Percentiles rank a stretch among this genome's conserved stretches.
phyloP scores from a whole-genome alignment of 805 yeast genomes.

The Kluyveromyces wickerhamii region DNA sequence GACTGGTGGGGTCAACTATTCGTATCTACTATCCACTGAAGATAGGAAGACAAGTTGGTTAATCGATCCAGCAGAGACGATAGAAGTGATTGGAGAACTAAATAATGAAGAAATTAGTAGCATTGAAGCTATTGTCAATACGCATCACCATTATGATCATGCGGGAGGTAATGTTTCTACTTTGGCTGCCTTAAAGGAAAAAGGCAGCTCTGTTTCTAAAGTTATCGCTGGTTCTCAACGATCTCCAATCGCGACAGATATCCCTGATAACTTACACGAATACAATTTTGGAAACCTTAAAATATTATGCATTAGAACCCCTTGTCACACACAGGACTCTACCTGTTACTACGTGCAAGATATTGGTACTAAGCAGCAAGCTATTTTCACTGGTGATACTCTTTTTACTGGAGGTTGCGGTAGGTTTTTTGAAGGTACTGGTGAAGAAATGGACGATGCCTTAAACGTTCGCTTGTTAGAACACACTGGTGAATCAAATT shows the following conservation, averaged over 20 bases:
- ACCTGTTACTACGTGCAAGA: conserved; percentile 80
- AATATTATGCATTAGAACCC: conserved; percentile 83
- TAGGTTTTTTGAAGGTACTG: conserved; percentile 88
- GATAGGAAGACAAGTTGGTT: conserved; percentile 72
- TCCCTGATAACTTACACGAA: conserved; percentile 61
- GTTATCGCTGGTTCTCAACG: conserved; percentile 64
- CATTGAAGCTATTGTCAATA: conserved; percentile 75
- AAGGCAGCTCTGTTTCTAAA: conserved; percentile 41
- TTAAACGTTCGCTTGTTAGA: conserved; percentile 61
- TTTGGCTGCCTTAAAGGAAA: conserved; percentile 21
- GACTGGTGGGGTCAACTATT: conserved; percentile 75
- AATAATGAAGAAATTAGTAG: conserved; percentile 35
- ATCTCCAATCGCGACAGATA: conserved; percentile 55
- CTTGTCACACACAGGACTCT: conserved; percentile 96
- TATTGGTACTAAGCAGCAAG: conserved; percentile 48
- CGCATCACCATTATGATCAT: conserved; percentile 96
- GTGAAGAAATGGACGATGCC: conserved; percentile 68
- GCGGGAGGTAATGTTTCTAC: conserved; percentile 66
- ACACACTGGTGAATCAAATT: conserved; percentile 32
- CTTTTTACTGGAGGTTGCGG: conserved; percentile 94
- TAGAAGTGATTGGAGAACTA: conserved; percentile 49
- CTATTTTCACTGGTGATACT: conserved; percentile 94
- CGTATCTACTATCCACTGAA: conserved; percentile 54
- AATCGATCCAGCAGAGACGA: conserved; percentile 88
- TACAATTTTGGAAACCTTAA: conserved; percentile 35